phyloP scores from a whole-genome alignment of 1,284 basidiomycete species.

The Macrocystidia cucumis region DNA sequence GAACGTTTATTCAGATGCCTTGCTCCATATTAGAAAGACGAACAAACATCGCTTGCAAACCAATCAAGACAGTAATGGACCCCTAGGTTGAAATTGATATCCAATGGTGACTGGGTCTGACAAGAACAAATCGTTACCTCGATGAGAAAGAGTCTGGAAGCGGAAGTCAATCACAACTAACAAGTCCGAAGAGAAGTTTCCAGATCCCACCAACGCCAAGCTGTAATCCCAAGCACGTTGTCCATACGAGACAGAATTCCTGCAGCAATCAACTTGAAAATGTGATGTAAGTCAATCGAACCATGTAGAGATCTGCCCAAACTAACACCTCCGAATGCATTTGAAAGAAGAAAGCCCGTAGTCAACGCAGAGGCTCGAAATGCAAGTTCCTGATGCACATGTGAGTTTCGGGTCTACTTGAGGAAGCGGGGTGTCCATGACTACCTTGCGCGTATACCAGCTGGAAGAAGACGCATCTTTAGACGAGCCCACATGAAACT shows the following conservation, averaged over 20 bases:
- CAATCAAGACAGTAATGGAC: constrained; percentile 45
- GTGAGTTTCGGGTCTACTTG: background rate
- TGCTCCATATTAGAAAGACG: background rate
- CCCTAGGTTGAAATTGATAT: constrained; percentile 28
- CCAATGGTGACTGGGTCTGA: background rate
- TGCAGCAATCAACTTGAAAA: constrained; percentile 52
- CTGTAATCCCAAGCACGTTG: constrained; percentile 55
- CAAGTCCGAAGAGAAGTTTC: constrained; percentile 10
- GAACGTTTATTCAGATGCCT: background rate
- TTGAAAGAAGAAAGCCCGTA: constrained; percentile 62
- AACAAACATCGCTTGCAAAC: constrained; percentile 45
- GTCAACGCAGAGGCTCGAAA: constrained; percentile 67
- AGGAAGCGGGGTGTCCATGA: too few species aligned
- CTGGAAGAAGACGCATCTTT: constrained; percentile 54
- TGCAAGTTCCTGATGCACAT: constrained; percentile 44
- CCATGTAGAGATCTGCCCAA: background rate
- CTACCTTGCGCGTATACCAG: constrained; percentile 58
- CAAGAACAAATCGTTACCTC: constrained; percentile 29
- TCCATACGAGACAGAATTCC: constrained; percentile 68
- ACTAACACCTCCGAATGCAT: constrained; percentile 66
- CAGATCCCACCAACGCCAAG: constrained; percentile 70
- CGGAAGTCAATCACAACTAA: background rate
- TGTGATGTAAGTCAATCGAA: background rate
- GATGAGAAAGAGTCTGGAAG: constrained; percentile 49
- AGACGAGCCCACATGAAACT: constrained; percentile 61